A percentile compares a stretch with the other conserved stretches of the same genome.
phyloP scores from a whole-genome alignment of 257 asterid genomes.

The Handroanthus guayacan region DNA sequence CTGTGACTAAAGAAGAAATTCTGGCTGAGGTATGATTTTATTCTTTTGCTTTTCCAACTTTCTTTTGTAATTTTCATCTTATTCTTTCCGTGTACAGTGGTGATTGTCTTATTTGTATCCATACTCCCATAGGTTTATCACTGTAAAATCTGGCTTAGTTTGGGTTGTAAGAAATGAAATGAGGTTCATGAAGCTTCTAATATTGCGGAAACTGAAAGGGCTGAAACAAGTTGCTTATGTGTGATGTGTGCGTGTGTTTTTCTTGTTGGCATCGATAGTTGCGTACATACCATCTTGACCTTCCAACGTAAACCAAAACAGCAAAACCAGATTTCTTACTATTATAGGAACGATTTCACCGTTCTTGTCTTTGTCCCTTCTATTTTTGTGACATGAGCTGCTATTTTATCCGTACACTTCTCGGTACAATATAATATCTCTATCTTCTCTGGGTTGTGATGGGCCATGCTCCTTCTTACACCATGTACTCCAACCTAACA shows the following conservation, averaged over 20 bases:
- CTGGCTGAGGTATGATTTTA: slow-evolving; percentile 55
- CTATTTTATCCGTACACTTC: neutral
- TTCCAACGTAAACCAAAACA: neutral
- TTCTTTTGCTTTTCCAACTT: no score
- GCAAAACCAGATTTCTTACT: neutral
- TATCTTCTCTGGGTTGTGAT: neutral
- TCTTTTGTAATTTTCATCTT: neutral
- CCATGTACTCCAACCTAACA: neutral
- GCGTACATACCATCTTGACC: neutral
- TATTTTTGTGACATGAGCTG: neutral
- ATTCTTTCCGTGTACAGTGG: neutral
- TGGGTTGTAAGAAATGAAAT: neutral
- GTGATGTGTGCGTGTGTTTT: neutral
- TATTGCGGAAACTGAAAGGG: neutral
- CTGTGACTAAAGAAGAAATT: slow-evolving; percentile 68
- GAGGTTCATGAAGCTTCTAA: neutral
- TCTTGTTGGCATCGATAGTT: neutral
- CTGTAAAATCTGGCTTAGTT: neutral
- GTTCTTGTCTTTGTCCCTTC: neutral
- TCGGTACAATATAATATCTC: neutral
- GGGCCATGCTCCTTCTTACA: neutral
- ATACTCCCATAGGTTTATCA: neutral
- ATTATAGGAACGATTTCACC: neutral
- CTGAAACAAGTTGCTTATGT: neutral
- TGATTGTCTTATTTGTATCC: neutral